A percentile compares a stretch with the other conserved stretches of the same genome.
phyloP scores from a whole-genome alignment of 2,329 filamentous ascomycete species.

The Chrysoporthe austroafricana region DNA sequence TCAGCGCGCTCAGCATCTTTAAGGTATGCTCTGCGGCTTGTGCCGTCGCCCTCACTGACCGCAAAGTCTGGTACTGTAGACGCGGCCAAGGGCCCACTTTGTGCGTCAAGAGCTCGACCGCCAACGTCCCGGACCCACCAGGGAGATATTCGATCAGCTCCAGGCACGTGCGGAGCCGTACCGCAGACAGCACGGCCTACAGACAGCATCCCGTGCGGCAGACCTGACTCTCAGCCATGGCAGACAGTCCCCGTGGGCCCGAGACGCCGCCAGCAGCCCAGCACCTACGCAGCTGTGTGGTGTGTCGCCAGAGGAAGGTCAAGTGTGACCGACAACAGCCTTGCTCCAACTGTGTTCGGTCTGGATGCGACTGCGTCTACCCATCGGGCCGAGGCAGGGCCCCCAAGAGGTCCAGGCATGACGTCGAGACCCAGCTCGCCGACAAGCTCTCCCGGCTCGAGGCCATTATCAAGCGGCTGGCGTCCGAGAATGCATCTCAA shows the following conservation, averaged over 20 bases:
- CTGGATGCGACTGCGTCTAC: conserved; percentile 24
- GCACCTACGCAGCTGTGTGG: conserved; percentile 22
- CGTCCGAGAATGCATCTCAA: conserved; percentile 3
- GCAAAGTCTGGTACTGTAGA: neutral
- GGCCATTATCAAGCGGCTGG: conserved; percentile 23
- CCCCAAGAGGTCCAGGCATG: conserved; percentile 27
- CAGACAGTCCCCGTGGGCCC: neutral
- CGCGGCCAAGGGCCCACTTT: neutral
- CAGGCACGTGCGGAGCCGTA: neutral
- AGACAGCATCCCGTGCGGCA: neutral
- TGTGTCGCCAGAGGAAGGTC: conserved; percentile 26
- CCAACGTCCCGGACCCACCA: neutral
- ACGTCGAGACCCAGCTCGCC: conserved; percentile 20
- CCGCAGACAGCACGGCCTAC: neutral
- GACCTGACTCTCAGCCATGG: conserved; percentile 11
- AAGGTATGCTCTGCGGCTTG: neutral
- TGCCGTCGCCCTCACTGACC: neutral
- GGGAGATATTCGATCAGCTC: neutral
- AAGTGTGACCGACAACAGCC: conserved; percentile 26
- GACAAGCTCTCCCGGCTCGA: conserved; percentile 26
- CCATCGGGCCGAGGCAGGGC: conserved; percentile 29
- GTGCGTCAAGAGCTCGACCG: neutral
- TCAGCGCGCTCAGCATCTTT: no score
- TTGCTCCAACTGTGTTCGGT: conserved; percentile 23
- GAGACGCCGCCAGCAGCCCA: neutral